Conservation (phyloP, 768 basidiomycete genomes). For the Termitomyces sp. region DNA sequence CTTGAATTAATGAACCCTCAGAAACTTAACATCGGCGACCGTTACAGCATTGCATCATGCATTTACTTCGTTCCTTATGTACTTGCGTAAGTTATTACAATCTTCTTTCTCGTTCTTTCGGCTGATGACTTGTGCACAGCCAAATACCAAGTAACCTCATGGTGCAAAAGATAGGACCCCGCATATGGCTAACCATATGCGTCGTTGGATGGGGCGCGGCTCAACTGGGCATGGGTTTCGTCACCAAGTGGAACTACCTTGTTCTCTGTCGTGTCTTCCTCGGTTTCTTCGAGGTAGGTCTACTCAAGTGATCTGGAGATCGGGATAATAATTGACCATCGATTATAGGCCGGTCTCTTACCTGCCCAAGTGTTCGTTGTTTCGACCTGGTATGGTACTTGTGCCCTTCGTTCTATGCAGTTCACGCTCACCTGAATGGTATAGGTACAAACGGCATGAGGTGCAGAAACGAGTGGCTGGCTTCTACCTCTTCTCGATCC, state of each 20-base stretch:
- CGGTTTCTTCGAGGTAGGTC: constrained; percentile 39
- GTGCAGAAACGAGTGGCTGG: constrained; percentile 38
- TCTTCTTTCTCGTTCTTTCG: background rate
- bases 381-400: constrained; percentile 32
- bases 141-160: constrained; percentile 45
- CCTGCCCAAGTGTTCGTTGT: constrained; percentile 41
- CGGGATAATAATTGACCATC: background rate
- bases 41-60: constrained; percentile 40
- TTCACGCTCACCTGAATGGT: background rate
- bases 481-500: constrained; percentile 32
- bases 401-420: no score
- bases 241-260: constrained; percentile 37
- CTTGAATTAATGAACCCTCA: constrained; percentile 9
- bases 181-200: constrained; percentile 40
- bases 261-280: constrained; percentile 38
- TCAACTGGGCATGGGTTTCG: constrained; percentile 44
- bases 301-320: background rate
- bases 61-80: constrained; percentile 45
- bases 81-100: constrained; percentile 29
- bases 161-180: constrained; percentile 39
- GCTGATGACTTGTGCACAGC: constrained; percentile 19
- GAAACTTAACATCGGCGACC: constrained; percentile 29
- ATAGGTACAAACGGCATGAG: constrained; percentile 39
- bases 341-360: constrained; percentile 37
- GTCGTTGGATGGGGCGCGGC: constrained; percentile 40